Evolutionary conservation across 2,329 filamentous ascomycete species (phyloP).

Genomic region (Penicillium sp.): DNA sequence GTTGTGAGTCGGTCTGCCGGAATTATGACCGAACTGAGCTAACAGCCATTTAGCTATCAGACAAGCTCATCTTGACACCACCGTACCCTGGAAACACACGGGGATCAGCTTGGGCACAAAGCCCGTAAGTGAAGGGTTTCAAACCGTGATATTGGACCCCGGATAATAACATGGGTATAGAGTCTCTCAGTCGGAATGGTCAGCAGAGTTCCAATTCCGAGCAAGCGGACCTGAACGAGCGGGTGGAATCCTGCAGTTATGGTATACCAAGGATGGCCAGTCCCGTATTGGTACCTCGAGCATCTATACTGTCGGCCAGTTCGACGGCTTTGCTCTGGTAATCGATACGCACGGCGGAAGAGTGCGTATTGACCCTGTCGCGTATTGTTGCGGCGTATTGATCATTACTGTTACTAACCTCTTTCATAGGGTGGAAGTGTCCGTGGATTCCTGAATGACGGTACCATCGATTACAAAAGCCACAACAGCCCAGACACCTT

Average conservation of each 20-base stretch:
- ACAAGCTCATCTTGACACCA: constrained; percentile 89
- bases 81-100: constrained; percentile 81
- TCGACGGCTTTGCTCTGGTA: constrained; percentile 86
- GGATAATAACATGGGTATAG: constrained; percentile 28
- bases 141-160: not conserved
- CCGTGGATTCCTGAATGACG: constrained; percentile 92
- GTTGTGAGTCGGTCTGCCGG: constrained; percentile 38
- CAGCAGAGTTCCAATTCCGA: constrained; percentile 81
- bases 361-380: constrained; percentile 32
- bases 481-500: constrained; percentile 77
- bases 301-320: constrained; percentile 79
- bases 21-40: constrained; percentile 1
- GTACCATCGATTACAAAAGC: constrained; percentile 71
- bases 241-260: constrained; percentile 87
- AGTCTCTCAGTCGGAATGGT: constrained; percentile 65
- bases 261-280: constrained; percentile 74
- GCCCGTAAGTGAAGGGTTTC: constrained; percentile 37
- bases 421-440: constrained; percentile 66
- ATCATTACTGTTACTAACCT: not conserved
- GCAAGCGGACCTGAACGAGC: constrained; percentile 80
- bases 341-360: constrained; percentile 78
- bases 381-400: not conserved
- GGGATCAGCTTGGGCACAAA: constrained; percentile 77
- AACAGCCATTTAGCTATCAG: constrained; percentile 60
- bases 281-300: constrained; percentile 66